Conservation (phyloP, 2,329 filamentous ascomycete genomes). For the Tolypocladium endophyticum region DNA sequence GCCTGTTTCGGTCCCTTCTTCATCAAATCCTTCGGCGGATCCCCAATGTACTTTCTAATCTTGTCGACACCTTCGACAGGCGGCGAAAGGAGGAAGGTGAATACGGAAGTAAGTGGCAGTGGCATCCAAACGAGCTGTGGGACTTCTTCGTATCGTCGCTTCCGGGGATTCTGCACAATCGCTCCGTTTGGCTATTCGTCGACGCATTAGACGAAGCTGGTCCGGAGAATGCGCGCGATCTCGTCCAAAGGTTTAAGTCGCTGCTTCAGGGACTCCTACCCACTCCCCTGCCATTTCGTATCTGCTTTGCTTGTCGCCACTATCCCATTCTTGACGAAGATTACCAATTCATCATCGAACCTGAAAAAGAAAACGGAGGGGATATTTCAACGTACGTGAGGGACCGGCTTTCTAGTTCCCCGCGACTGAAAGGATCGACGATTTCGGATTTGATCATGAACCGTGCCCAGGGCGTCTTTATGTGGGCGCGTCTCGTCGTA, state of each 20-base stretch:
- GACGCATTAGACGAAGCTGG: slow-evolving; percentile 26
- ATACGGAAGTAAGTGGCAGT: slow-evolving; percentile 12
- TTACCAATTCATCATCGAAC: slow-evolving; percentile 11
- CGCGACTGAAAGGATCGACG: slow-evolving; percentile 13
- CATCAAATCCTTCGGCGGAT: slow-evolving; percentile 13
- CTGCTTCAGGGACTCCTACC: neutral
- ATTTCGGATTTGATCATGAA: neutral
- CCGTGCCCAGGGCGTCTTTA: slow-evolving; percentile 20
- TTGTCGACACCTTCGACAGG: slow-evolving; percentile 2
- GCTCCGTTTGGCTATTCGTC: slow-evolving; percentile 16
- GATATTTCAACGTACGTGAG: slow-evolving; percentile 21
- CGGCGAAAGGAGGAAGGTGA: too few species aligned
- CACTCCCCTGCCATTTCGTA: slow-evolving; percentile 6
- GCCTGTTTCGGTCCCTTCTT: slow-evolving; percentile 23
- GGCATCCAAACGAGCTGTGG: slow-evolving; percentile 13
- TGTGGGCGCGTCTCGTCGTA: slow-evolving; percentile 24
- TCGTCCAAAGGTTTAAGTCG: slow-evolving; percentile 11
- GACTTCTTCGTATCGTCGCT: slow-evolving; percentile 10
- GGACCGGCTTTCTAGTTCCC: slow-evolving; percentile 8
- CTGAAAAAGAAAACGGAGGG: slow-evolving; percentile 17
- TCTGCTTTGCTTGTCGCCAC: slow-evolving; percentile 22
- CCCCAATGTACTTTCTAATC: slow-evolving; percentile 7
- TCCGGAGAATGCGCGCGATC: slow-evolving; percentile 8
- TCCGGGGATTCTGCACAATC: slow-evolving; percentile 7
- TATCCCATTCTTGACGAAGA: slow-evolving; percentile 16